These are phyloP conservation scores for Gossypium longicalyx DNA, from an alignment of 345 rosid genomes.

Conservation along the genomic window DNA sequence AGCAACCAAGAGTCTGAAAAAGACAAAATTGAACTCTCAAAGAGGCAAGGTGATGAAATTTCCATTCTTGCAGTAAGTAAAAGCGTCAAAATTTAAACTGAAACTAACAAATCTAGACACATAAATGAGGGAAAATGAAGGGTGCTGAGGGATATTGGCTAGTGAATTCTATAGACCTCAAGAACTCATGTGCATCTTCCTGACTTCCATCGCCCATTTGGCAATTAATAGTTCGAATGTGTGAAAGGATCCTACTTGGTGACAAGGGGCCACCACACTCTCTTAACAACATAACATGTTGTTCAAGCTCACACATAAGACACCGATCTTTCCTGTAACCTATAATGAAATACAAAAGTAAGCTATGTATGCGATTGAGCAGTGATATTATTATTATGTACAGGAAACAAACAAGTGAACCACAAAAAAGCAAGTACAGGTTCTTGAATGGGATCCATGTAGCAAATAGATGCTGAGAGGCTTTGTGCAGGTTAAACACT, in stretches of 20 bases:
- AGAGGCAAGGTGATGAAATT: conserved; percentile 1
- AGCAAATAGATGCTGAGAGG: conserved; percentile 71
- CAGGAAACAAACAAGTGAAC: conserved; percentile 14
- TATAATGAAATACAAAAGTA: conserved; percentile 22
- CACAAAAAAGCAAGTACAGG: conserved; percentile 42
- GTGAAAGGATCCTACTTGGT: conserved; percentile 58
- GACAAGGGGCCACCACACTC: conserved; percentile 70
- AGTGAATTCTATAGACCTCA: conserved; percentile 47
- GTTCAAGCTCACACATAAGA: conserved; percentile 87
- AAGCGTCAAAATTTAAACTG: not conserved
- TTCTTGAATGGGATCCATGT: conserved; percentile 66
- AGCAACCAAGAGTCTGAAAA: conserved; percentile 64
- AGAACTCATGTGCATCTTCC: conserved; percentile 89
- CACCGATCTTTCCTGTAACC: conserved; percentile 77
- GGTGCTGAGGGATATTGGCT: not conserved
- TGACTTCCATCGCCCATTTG: conserved; percentile 84
- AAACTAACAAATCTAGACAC: not conserved
- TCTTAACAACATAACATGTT: conserved; percentile 65
- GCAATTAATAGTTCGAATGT: conserved; percentile 56
- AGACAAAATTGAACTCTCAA: conserved; percentile 9
- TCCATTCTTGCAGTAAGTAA: conserved; percentile 5
- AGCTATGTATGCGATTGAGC: not conserved
- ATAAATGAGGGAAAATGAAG: not conserved
- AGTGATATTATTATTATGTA: not conserved
- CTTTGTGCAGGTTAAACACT: conserved; percentile 75